Percentiles rank a stretch among this genome's conserved stretches.
Evolutionary conservation across 495 filamentous ascomycete genomes (phyloP).

Genomic region (Aspergillus wentii): DNA sequence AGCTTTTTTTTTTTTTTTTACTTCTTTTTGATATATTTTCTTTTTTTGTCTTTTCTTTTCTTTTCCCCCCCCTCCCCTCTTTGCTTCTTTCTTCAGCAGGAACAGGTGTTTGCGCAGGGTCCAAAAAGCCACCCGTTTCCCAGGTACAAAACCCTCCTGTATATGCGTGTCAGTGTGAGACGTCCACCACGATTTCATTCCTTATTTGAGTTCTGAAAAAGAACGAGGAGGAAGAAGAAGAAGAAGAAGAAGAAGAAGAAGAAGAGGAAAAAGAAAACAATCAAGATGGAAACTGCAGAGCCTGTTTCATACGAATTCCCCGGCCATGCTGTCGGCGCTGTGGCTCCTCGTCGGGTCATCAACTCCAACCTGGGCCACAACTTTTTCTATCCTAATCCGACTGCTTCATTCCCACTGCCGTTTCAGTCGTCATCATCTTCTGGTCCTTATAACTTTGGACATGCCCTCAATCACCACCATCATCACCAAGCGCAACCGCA

Average conservation of each 20-base stretch:
- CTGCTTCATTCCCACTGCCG: conserved; percentile 30
- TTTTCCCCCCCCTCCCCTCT: conserved; percentile 9
- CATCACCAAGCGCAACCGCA: conserved; percentile 18
- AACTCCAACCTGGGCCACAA: conserved; percentile 27
- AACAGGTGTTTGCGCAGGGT: conserved; percentile 6
- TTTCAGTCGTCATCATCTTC: conserved; percentile 36
- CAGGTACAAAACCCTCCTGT: no score
- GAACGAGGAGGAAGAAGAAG: not conserved
- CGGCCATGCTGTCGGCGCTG: conserved; percentile 31
- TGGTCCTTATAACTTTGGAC: conserved; percentile 29
- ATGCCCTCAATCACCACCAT: conserved; percentile 27
- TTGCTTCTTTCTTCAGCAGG: not conserved
- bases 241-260: conserved; percentile 11
- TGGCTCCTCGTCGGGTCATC: conserved; percentile 35
- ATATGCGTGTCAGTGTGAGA: no score
- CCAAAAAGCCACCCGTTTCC: conserved; percentile 8
- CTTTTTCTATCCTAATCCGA: conserved; percentile 35
- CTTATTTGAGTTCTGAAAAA: no score
- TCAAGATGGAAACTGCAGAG: conserved; percentile 39
- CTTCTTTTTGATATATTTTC: conserved; percentile 7
- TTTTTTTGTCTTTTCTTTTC: conserved; percentile 13
- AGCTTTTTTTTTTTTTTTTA: conserved; percentile 9
- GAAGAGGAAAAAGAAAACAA: conserved; percentile 15
- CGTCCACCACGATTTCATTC: no score
- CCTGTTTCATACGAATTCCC: conserved; percentile 41